Evolutionary conservation across 352 stramenopile species (phyloP).

Genomic region (Pythium insidiosum): DNA sequence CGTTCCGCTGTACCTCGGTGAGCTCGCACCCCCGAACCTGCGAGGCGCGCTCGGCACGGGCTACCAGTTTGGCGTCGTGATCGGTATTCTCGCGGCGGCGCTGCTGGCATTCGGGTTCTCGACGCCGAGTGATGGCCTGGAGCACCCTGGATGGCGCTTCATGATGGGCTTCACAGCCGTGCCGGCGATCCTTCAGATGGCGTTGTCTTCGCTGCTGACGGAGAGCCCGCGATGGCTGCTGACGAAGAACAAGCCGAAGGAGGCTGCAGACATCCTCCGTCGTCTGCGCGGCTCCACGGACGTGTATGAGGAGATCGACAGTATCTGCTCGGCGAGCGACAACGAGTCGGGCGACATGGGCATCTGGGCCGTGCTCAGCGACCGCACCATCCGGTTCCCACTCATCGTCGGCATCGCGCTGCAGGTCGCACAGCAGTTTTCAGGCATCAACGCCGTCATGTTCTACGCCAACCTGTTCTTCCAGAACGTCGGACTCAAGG

Average conservation of each 20-base stretch:
- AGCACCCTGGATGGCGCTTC: conserved; percentile 29
- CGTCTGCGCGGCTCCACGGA: conserved; percentile 33
- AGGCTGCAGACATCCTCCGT: conserved; percentile 33
- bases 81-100: conserved; percentile 25
- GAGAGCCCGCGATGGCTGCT: conserved; percentile 33
- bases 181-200: conserved; percentile 29
- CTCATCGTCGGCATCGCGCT: conserved; percentile 27
- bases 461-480: conserved; percentile 43
- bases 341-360: conserved; percentile 37
- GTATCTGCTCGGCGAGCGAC: conserved; percentile 36
- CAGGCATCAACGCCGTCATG: conserved; percentile 40
- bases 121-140: conserved; percentile 19
- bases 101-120: conserved; percentile 35
- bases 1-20: conserved; percentile 36
- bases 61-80: conserved; percentile 39
- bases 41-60: conserved; percentile 29
- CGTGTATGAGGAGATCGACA: conserved; percentile 44
- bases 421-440: conserved; percentile 33
- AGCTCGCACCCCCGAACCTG: conserved; percentile 32
- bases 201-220: conserved; percentile 26
- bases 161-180: conserved; percentile 34
- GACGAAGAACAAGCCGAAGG: conserved; percentile 33
- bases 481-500: conserved; percentile 24
- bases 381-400: conserved; percentile 28
- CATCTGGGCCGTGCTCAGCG: conserved; percentile 27